These are phyloP conservation scores for Aspergillus campestris DNA, from an alignment of 495 filamentous ascomycete species.

Conservation along the genomic window DNA sequence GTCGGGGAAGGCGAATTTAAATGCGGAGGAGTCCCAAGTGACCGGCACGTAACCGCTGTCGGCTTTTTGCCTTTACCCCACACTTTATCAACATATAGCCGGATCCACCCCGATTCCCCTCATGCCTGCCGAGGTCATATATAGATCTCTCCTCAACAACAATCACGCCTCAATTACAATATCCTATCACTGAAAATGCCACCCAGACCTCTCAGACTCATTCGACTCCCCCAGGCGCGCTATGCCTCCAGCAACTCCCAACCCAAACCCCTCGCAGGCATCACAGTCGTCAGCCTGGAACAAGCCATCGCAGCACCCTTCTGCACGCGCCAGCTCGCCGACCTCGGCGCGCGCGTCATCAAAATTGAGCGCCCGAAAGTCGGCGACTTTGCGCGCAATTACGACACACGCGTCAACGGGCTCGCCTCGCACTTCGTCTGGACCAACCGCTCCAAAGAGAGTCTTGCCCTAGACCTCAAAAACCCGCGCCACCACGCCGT, in stretches of 20 bases:
- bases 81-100: too few species aligned
- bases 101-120: too few species aligned
- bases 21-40: too few species aligned
- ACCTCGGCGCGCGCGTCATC: conserved; percentile 45
- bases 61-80: too few species aligned
- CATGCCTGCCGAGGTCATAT: too few species aligned
- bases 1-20: too few species aligned
- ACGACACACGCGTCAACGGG: conserved; percentile 40
- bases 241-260: conserved; percentile 2
- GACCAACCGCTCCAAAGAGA: conserved; percentile 46
- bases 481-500: conserved; percentile 27
- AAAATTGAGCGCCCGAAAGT: conserved; percentile 42
- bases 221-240: not conserved
- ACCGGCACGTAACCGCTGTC: too few species aligned
- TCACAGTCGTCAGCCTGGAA: conserved; percentile 44
- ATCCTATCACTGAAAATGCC: too few species aligned
- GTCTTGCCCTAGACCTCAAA: conserved; percentile 41
- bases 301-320: conserved; percentile 47
- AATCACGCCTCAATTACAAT: too few species aligned
- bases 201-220: too few species aligned
- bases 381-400: conserved; percentile 43
- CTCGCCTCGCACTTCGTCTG: conserved; percentile 45
- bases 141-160: too few species aligned
- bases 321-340: conserved; percentile 44
- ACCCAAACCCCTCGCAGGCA: conserved; percentile 30